Percentiles rank a stretch among this genome's conserved stretches.
These are phyloP conservation scores for Patellifolia procumbens DNA, from an alignment of 179 eudicot species.

Conservation along the genomic window DNA sequence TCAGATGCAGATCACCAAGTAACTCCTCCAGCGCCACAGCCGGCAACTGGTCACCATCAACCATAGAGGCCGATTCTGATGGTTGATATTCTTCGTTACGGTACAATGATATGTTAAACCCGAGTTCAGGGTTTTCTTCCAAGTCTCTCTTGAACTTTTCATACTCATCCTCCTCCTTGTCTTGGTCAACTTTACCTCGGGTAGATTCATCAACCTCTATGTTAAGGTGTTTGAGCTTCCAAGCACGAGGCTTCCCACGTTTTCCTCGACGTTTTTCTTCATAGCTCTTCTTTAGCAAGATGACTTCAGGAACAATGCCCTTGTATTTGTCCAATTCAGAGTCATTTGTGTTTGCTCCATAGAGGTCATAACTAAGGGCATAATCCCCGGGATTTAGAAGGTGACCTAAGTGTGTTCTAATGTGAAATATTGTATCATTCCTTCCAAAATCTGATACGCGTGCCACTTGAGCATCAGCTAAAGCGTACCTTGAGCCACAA, in stretches of 20 bases:
- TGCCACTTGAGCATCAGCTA: conserved; percentile 67
- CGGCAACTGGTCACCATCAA: conserved; percentile 55
- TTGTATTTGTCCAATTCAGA: conserved; percentile 51
- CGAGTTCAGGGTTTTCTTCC: conserved; percentile 71
- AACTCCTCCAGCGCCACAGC: conserved; percentile 55
- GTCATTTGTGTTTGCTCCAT: conserved; percentile 54
- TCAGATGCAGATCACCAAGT: conserved; percentile 54
- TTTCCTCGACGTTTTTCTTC: conserved; percentile 58
- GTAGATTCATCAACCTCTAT: conserved; percentile 52
- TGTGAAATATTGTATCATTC: conserved; percentile 49
- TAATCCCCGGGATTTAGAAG: conserved; percentile 55
- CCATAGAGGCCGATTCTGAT: conserved; percentile 52
- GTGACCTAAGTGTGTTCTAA: conserved; percentile 67
- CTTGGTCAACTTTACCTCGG: conserved; percentile 41
- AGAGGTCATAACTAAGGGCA: conserved; percentile 67
- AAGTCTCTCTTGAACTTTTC: conserved; percentile 61
- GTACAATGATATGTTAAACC: conserved; percentile 60
- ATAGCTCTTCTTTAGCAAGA: conserved; percentile 65
- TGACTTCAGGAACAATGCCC: conserved; percentile 51
- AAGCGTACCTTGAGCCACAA: conserved; percentile 54
- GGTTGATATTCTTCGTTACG: conserved; percentile 59
- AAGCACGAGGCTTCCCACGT: conserved; percentile 53
- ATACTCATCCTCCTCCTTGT: conserved; percentile 55
- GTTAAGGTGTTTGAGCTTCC: conserved; percentile 59
- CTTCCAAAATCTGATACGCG: conserved; percentile 62